Conservation (phyloP, 2,329 filamentous ascomycete species). For the Keithomyces neogunnii region DNA sequence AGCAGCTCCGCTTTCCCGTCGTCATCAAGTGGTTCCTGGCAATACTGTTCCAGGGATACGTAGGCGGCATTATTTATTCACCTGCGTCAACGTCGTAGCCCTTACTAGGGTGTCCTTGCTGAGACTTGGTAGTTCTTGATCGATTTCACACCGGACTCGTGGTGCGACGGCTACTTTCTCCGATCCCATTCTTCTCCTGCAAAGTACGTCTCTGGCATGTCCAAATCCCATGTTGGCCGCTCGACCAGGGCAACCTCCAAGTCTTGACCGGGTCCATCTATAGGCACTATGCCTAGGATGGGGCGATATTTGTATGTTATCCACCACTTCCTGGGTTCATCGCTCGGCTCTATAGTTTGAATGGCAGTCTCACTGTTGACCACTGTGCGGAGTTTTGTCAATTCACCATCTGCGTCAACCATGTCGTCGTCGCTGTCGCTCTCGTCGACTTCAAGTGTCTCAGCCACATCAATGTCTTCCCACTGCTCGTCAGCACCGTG, state of each 20-base stretch:
- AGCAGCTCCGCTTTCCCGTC: not conserved
- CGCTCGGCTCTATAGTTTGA: slow-evolving; percentile 9
- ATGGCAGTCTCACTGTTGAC: slow-evolving; percentile 12
- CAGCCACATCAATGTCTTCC: slow-evolving; percentile 30
- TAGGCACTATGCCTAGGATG: slow-evolving; percentile 65
- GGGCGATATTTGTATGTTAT: slow-evolving; percentile 88
- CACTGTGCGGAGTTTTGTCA: slow-evolving; percentile 22
- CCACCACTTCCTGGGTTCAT: slow-evolving; percentile 48
- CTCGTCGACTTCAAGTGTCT: slow-evolving; percentile 25
- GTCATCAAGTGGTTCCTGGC: not conserved
- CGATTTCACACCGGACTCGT: not conserved
- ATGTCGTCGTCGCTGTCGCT: slow-evolving; percentile 30
- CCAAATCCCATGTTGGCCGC: slow-evolving; percentile 74
- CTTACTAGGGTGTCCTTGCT: not conserved
- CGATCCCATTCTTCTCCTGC: slow-evolving; percentile 46
- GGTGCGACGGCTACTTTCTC: slow-evolving; percentile 9
- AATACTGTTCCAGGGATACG: not conserved
- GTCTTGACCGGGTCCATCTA: slow-evolving; percentile 29
- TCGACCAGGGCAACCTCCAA: slow-evolving; percentile 85
- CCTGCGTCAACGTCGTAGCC: not conserved
- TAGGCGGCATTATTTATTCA: not conserved
- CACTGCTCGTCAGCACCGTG: slow-evolving; percentile 31
- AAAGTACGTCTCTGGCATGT: slow-evolving; percentile 64
- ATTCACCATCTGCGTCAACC: slow-evolving; percentile 24
- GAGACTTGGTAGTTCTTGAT: not conserved